phyloP scores from a whole-genome alignment of 116 monocot species.

The Dioscorea cayenensis region DNA sequence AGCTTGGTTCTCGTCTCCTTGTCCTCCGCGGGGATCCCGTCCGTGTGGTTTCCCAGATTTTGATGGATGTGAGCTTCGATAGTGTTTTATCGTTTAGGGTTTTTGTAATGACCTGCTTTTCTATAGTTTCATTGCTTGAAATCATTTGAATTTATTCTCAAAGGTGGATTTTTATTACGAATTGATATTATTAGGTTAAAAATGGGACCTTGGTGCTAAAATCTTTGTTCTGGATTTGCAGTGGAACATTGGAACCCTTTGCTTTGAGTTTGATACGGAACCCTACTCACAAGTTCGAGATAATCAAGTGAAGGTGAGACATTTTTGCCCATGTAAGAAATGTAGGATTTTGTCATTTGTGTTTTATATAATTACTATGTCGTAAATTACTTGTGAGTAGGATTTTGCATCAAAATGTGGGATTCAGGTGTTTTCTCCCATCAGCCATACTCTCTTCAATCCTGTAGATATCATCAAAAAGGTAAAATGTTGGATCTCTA shows the following conservation, averaged over 20 bases:
- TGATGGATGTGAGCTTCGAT: constrained; percentile 47
- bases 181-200: too few species aligned
- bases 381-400: constrained; percentile 18
- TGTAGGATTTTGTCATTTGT: not conserved
- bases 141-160: too few species aligned
- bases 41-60: constrained; percentile 24
- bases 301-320: constrained; percentile 41
- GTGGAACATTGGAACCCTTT: constrained; percentile 79
- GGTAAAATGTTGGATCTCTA: constrained; percentile 20
- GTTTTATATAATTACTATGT: not conserved
- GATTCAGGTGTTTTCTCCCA: constrained; percentile 66
- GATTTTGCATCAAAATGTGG: constrained; percentile 55
- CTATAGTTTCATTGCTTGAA: not conserved
- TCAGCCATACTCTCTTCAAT: constrained; percentile 84
- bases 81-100: not conserved
- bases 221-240: constrained; percentile 3
- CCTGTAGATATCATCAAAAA: constrained; percentile 62
- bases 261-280: constrained; percentile 78
- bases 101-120: not conserved
- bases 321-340: not conserved
- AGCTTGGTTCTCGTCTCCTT: constrained; percentile 67
- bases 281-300: constrained; percentile 56
- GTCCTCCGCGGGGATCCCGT: constrained; percentile 56
- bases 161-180: too few species aligned
- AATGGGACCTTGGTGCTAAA: too few species aligned